Evolutionary conservation across 768 basidiomycete genomes (phyloP).

Genomic region (Tubosaeta sp.): DNA sequence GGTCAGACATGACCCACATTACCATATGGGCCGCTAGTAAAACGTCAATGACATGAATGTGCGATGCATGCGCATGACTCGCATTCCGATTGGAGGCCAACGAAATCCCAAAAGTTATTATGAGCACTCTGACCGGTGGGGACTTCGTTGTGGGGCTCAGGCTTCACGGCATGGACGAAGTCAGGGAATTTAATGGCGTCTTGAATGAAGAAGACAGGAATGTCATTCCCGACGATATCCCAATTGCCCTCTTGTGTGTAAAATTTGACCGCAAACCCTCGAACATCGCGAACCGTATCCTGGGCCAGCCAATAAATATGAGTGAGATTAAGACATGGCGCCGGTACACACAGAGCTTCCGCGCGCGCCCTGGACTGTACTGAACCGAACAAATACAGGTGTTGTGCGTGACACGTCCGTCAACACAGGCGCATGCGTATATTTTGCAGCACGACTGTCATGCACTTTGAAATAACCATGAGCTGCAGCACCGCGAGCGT

Average conservation of each 20-base stretch:
- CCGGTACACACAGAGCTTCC: conserved; percentile 67
- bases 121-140: conserved; percentile 67
- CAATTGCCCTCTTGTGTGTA: conserved; percentile 84
- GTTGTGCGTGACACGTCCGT: conserved; percentile 71
- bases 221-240: conserved; percentile 84
- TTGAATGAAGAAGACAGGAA: conserved; percentile 80
- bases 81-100: conserved; percentile 66
- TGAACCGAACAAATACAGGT: conserved; percentile 79
- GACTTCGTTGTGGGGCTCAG: conserved; percentile 81
- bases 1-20: conserved; percentile 85
- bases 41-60: conserved; percentile 14
- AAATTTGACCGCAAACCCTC: conserved; percentile 82
- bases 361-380: conserved; percentile 75
- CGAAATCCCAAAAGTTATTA: conserved; percentile 89
- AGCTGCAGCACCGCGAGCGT: conserved; percentile 70
- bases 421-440: conserved; percentile 66
- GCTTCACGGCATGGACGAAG: conserved; percentile 79
- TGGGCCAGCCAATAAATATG: conserved; percentile 19
- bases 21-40: conserved; percentile 61
- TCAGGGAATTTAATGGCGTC: conserved; percentile 85
- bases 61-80: conserved; percentile 8
- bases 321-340: neutral
- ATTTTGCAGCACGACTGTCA: conserved; percentile 64
- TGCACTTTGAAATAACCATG: conserved; percentile 80
- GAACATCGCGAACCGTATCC: conserved; percentile 79